Evolutionary conservation across 441 rosid species (phyloP), one percentile per base, ranked within the genome.

Genomic region (Gossypium aridum): DNA sequence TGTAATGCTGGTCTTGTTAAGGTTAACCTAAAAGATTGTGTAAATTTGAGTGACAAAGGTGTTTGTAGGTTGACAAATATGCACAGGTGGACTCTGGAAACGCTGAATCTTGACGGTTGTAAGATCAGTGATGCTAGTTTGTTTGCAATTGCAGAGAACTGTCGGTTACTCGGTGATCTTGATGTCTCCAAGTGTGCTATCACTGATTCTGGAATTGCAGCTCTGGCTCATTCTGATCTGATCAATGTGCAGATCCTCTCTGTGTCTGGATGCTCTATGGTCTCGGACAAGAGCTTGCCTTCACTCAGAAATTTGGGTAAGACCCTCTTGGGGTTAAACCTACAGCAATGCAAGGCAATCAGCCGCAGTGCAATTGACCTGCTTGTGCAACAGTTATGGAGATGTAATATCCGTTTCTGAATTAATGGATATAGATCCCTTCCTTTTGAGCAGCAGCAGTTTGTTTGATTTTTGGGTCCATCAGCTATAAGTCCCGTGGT

Each of bases 401-500:
- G 89, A 81, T 96, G 98, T 12, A 97, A 92, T 75, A 85, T 96
- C 80, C 94, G 93, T 71, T 89, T 82, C 77, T 92, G 77, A 59
- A 59, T 26, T 22, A 55, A 56, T 54, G 75, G 82, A 28, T 28
- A 28, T 28, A 28, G 6, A 28, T 28, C 34, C 34, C 34, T 28
- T 28, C 74, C 3, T 74, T 69, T 74, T 75, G 78, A 72, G 81
- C 76, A 81, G 82, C 78, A 77, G 71, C 72, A 74, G 84, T 65
- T 72, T 76, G 83, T 76, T 26, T 75, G 76, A 83, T 87, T 93
- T 91, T 91, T 88, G 87, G 92, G 87, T 86, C 88, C 86, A 80
- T 81, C 80, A 73, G 79, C 82, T 65, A 72, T 73, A 82, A 79
- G 83, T 79, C 81, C 84, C 3, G 76, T 76, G 70, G 77, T 77